Base-by-base conservation (phyloP, 1,284 basidiomycete genomes). In the Austropuccinia psidii region DNA sequence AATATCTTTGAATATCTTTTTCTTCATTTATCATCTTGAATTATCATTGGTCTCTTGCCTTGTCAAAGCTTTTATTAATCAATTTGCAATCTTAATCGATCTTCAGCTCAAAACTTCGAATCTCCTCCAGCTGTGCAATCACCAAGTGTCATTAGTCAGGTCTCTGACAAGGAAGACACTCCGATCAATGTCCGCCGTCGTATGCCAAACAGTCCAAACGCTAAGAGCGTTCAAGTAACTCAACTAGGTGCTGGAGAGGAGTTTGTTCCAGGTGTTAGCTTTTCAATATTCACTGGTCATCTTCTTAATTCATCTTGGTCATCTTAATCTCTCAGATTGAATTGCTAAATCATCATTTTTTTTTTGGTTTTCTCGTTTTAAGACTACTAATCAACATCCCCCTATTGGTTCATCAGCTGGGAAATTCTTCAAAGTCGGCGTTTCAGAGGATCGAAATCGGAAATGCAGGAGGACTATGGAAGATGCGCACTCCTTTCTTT, bases 381-480 rank as follows among this genome's bases (percentile, higher is more conserved):
- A 75, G 77, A 65, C 55, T 19, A 58, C 73, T 41, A 76, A 76
- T 64, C 66, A 74, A 39, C 76, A 75, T 58, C 75, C 75, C 60
- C 72, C 74, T 85, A 86, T 13, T 89, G 87, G 79, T 13, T 66
- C 76, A 27, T 39, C 43, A 35, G 58, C 64, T 43, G 49, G 60
- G 24, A 50, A 67, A 66, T 75, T 78, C 4, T 89, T 84, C 79
- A 79, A 89, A 76, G 87, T 98, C 57, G 96, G 95, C 24, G 87
- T 98, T 24, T 88, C 89, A 54, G 92, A 96, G 78, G 93, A 97
- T 82, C 79, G 82, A 57, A 86, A 86, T 77, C 91, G 89, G 81
- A 91, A 93, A 67, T 87, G 90, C 77, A 85, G 96, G 75, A 85
- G 95, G 76, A 91, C 89, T 41, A 98, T 98, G 96, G 96, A 98